phyloP scores from a whole-genome alignment of 352 stramenopile species.

The Pythium folliculosum region DNA sequence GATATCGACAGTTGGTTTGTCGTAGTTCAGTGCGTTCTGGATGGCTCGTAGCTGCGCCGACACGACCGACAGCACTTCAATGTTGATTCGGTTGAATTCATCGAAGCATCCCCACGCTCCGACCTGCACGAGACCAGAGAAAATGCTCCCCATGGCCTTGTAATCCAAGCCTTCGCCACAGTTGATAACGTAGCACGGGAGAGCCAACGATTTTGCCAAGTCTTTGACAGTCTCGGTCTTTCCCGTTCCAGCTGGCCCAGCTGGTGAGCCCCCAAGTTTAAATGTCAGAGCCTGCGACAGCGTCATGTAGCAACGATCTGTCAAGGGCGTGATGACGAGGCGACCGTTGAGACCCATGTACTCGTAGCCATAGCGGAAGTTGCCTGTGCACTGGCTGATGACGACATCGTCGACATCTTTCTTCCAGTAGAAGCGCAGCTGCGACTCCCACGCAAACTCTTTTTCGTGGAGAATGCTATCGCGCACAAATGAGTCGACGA shows the following conservation, averaged over 20 bases:
- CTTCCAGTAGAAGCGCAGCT: conserved; percentile 91
- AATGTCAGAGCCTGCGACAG: conserved; percentile 93
- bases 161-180: conserved; percentile 93
- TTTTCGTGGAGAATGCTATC: conserved; percentile 91
- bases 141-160: conserved; percentile 91
- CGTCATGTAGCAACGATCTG: conserved; percentile 94
- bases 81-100: conserved; percentile 90
- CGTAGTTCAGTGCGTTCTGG: conserved; percentile 92
- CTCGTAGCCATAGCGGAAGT: conserved; percentile 93
- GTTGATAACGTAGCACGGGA: conserved; percentile 93
- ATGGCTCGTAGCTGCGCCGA: conserved; percentile 90
- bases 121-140: conserved; percentile 89
- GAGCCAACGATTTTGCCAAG: conserved; percentile 88
- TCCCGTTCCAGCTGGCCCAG: conserved; percentile 88
- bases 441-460: conserved; percentile 90
- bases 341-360: conserved; percentile 93
- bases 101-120: conserved; percentile 87
- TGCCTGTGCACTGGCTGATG: conserved; percentile 91
- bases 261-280: conserved; percentile 89
- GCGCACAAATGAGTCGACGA: conserved; percentile 89
- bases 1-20: conserved; percentile 91
- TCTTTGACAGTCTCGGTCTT: conserved; percentile 95
- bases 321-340: conserved; percentile 92
- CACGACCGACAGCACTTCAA: conserved; percentile 85
- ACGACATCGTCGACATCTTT: conserved; percentile 90